Evolutionary conservation across 331 rosid species (phyloP).

Genomic region (Acacia concinna): DNA sequence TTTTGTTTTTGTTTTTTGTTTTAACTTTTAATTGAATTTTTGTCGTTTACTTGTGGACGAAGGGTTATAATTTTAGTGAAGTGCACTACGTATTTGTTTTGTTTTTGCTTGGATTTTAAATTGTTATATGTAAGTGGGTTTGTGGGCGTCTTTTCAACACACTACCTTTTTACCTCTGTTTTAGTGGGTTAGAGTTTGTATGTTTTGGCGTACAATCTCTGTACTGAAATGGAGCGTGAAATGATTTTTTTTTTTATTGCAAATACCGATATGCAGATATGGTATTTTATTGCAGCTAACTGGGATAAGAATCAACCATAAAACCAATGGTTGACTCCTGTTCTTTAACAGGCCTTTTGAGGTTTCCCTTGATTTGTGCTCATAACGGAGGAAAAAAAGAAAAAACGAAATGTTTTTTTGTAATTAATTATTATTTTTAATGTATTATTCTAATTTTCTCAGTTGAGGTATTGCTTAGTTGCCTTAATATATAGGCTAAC

Average conservation of each 20-base stretch:
- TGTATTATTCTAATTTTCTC: background rate
- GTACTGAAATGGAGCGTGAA: background rate
- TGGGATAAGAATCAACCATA: too few relatives aligned
- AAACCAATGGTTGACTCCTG: background rate
- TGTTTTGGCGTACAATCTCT: background rate
- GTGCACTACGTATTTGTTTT: background rate
- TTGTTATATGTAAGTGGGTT: constrained; percentile 13
- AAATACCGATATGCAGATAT: background rate
- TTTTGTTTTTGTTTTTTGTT: background rate
- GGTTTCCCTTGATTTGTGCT: background rate
- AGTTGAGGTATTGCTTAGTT: background rate
- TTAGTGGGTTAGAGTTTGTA: background rate
- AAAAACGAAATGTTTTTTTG: background rate
- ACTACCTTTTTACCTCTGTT: background rate
- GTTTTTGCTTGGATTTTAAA: background rate
- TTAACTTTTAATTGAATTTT: constrained; percentile 11
- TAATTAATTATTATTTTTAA: background rate
- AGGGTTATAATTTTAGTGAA: background rate
- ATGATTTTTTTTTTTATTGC: background rate
- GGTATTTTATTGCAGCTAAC: background rate
- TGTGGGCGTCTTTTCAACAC: too few relatives aligned
- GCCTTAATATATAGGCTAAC: background rate
- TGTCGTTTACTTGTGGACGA: background rate
- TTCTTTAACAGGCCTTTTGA: background rate
- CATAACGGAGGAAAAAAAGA: background rate